Percentiles rank a stretch among this genome's conserved stretches.
These are phyloP conservation scores for Teratosphaeria viscida DNA, from an alignment of 2,329 filamentous ascomycete genomes.

Conservation along the genomic window DNA sequence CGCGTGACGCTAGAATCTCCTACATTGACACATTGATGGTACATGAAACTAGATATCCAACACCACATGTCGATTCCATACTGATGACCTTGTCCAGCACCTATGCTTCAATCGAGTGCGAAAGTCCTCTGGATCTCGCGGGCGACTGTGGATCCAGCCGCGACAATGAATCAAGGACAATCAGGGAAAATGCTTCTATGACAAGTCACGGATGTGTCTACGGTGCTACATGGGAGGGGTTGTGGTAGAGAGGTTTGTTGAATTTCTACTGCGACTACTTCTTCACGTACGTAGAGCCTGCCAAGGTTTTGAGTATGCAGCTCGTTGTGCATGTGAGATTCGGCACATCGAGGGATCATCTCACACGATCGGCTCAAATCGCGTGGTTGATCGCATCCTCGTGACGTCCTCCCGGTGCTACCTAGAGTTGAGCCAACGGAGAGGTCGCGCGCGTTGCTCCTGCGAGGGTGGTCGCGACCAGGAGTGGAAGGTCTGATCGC, in stretches of 20 bases:
- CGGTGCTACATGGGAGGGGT: constrained; percentile 32
- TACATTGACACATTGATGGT: too few species aligned
- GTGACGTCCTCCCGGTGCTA: constrained; percentile 48
- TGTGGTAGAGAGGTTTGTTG: constrained; percentile 30
- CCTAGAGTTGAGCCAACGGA: constrained; percentile 47
- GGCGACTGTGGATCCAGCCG: constrained; percentile 14
- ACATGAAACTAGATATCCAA: too few species aligned
- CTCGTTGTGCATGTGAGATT: constrained; percentile 27
- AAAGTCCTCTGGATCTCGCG: too few species aligned
- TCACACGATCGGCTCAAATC: constrained; percentile 46
- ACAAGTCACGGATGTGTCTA: constrained; percentile 27
- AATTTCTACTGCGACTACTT: constrained; percentile 49
- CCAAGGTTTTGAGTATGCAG: constrained; percentile 41
- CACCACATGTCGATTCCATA: too few species aligned
- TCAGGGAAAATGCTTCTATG: constrained; percentile 18
- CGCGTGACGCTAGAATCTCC: too few species aligned
- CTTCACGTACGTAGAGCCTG: constrained; percentile 35
- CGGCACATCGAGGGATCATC: constrained; percentile 17
- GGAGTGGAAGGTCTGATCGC: constrained; percentile 43
- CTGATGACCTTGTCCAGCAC: too few species aligned
- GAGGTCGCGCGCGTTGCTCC: constrained; percentile 46
- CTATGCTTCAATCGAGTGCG: too few species aligned
- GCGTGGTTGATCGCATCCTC: constrained; percentile 49
- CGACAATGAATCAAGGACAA: constrained; percentile 17
- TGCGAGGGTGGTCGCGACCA: constrained; percentile 45